These are phyloP conservation scores for Aphanomyces astaci DNA, from an alignment of 352 stramenopile species.

Conservation along the genomic window DNA sequence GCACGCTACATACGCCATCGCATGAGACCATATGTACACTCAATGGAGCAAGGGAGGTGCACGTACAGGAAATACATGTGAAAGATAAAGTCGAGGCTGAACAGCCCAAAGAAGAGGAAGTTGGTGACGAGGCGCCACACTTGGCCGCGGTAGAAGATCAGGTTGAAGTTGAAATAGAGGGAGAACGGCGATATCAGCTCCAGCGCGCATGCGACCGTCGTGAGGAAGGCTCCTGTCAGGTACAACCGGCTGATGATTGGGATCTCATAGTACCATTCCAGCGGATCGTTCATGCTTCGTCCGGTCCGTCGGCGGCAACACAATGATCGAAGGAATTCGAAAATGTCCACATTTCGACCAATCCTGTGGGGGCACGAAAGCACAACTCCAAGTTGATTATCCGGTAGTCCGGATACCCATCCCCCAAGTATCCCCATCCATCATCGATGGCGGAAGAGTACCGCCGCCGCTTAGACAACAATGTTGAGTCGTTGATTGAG, in stretches of 20 bases:
- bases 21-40: too few species aligned
- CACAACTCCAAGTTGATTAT: background rate
- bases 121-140: conserved; percentile 96
- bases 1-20: conserved; percentile 41
- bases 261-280: conserved; percentile 98
- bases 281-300: conserved; percentile 69
- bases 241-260: conserved; percentile 96
- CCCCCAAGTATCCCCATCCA: too few species aligned
- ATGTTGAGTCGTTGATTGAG: conserved; percentile 82
- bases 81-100: conserved; percentile 99
- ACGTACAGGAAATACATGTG: conserved; percentile 99
- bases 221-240: conserved; percentile 96
- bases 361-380: background rate
- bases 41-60: too few species aligned
- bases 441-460: conserved; percentile 79
- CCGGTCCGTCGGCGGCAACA: background rate
- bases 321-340: background rate
- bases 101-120: conserved; percentile 99
- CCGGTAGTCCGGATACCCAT: background rate
- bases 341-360: background rate
- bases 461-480: conserved; percentile 77
- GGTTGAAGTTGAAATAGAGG: conserved; percentile 91
- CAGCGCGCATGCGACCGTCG: conserved; percentile 92
- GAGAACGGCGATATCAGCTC: conserved; percentile 97
- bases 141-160: conserved; percentile 97